Percentiles rank a stretch among this genome's conserved stretches.
These are phyloP conservation scores for Circinella minor DNA, from an alignment of 371 early-diverging fungal species.

Conservation along the genomic window DNA sequence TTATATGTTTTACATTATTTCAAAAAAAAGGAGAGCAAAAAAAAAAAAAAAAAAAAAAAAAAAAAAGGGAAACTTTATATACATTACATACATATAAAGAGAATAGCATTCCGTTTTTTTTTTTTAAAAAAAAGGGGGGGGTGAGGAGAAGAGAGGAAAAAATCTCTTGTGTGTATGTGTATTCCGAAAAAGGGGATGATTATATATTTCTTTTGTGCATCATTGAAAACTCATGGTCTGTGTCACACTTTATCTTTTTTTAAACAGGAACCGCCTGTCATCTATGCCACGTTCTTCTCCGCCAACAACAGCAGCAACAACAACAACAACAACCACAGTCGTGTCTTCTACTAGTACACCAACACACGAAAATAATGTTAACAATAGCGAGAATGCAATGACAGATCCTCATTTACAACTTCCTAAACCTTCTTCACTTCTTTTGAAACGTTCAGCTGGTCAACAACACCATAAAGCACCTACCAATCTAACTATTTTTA, in stretches of 20 bases:
- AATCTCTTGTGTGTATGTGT: neutral
- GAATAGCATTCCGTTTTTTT: neutral
- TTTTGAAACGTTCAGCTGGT: constrained; percentile 47
- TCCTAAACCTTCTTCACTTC: constrained; percentile 47
- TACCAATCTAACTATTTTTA: constrained; percentile 60
- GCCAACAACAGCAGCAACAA: no score
- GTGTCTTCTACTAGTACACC: no score
- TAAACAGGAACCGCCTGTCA: constrained; percentile 14
- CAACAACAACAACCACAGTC: no score
- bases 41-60: no score
- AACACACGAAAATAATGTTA: no score
- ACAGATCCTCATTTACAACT: constrained; percentile 4
- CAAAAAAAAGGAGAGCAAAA: neutral
- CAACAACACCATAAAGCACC: constrained; percentile 52
- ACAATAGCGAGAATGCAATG: neutral
- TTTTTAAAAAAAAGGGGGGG: neutral
- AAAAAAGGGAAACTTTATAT: neutral
- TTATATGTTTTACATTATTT: neutral
- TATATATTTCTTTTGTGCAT: constrained; percentile 12
- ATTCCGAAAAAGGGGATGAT: neutral
- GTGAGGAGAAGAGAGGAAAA: neutral
- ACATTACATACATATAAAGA: neutral
- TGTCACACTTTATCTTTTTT: constrained; percentile 19
- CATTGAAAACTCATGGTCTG: constrained; percentile 20
- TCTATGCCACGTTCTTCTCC: constrained; percentile 18